A percentile compares a stretch with the other conserved stretches of the same genome.
phyloP scores from a whole-genome alignment of 202 grass and related monocot species.

The Setaria viridis region DNA sequence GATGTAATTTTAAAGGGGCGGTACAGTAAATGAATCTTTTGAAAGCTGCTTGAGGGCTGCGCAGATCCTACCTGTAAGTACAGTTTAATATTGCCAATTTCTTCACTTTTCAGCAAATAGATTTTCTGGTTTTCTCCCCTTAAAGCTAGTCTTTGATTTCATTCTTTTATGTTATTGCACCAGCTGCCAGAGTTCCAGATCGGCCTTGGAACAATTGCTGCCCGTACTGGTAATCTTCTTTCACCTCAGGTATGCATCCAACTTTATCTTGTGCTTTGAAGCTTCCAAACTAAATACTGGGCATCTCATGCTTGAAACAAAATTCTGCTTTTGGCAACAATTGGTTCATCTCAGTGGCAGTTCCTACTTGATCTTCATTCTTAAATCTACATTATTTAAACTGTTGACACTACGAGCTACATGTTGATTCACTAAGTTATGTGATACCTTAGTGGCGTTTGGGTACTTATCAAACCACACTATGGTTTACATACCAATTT shows the following conservation, averaged over 20 bases:
- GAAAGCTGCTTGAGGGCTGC: constrained; percentile 95
- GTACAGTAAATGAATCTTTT: constrained; percentile 68
- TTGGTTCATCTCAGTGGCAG: background rate
- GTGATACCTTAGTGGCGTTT: background rate
- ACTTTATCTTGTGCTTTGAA: constrained; percentile 23
- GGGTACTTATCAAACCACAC: constrained; percentile 22
- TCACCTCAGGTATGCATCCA: constrained; percentile 81
- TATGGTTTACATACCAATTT: constrained; percentile 18
- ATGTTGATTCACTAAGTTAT: constrained; percentile 19
- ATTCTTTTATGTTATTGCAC: constrained; percentile 52
- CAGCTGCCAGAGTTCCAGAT: constrained; percentile 93
- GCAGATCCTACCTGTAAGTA: constrained; percentile 88
- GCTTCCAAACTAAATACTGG: constrained; percentile 15
- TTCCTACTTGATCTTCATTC: constrained; percentile 8
- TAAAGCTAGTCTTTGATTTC: constrained; percentile 36
- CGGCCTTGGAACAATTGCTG: constrained; percentile 88
- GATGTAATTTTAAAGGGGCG: constrained; percentile 55
- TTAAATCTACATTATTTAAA: constrained; percentile 19
- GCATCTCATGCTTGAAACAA: constrained; percentile 27
- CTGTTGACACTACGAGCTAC: constrained; percentile 4
- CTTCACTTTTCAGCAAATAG: constrained; percentile 3
- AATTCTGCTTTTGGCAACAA: background rate
- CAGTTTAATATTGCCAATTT: constrained; percentile 24
- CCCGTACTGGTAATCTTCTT: constrained; percentile 65
- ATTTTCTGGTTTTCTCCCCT: background rate